Evolutionary conservation across 352 stramenopile genomes (phyloP).

Genomic region (Globisporangium apiculatum): DNA sequence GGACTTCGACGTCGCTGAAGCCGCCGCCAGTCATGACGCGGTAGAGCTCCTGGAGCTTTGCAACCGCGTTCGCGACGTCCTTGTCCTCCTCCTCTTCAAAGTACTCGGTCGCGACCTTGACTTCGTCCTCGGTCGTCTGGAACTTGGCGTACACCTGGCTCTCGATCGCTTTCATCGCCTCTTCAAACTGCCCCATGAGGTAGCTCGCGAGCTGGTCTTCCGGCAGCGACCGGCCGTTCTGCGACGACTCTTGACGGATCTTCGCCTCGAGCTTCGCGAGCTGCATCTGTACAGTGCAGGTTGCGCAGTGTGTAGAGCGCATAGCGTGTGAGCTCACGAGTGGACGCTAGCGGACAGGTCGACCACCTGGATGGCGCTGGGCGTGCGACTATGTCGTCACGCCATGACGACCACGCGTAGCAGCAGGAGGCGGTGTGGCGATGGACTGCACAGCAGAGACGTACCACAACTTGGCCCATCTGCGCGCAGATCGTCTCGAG

Average conservation of each 20-base stretch:
- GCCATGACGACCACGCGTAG: no score
- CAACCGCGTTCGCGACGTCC: conserved; percentile 74
- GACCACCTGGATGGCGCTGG: no score
- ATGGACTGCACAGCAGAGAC: conserved; percentile 8
- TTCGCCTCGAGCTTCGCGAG: conserved; percentile 83
- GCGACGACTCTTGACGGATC: conserved; percentile 83
- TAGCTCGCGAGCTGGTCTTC: conserved; percentile 85
- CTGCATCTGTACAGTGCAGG: conserved; percentile 49
- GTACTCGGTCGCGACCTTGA: conserved; percentile 83
- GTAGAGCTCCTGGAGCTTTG: conserved; percentile 85
- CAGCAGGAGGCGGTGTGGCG: background rate
- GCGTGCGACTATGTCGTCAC: no score
- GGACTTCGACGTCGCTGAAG: conserved; percentile 78
- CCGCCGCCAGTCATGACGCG: conserved; percentile 81
- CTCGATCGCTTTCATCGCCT: conserved; percentile 88
- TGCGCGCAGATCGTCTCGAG: conserved; percentile 85
- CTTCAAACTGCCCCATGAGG: conserved; percentile 86
- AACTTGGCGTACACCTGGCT: conserved; percentile 86
- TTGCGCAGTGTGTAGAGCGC: no score
- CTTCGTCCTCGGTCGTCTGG: conserved; percentile 84
- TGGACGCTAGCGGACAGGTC: no score
- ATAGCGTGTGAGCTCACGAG: no score
- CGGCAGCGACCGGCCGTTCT: conserved; percentile 70
- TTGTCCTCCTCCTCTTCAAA: conserved; percentile 86
- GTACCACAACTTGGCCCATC: conserved; percentile 85